Percentiles rank a stretch among this genome's conserved stretches.
These are phyloP conservation scores for Avena sativa DNA, from an alignment of 176 grass and related monocot species.

Conservation along the genomic window DNA sequence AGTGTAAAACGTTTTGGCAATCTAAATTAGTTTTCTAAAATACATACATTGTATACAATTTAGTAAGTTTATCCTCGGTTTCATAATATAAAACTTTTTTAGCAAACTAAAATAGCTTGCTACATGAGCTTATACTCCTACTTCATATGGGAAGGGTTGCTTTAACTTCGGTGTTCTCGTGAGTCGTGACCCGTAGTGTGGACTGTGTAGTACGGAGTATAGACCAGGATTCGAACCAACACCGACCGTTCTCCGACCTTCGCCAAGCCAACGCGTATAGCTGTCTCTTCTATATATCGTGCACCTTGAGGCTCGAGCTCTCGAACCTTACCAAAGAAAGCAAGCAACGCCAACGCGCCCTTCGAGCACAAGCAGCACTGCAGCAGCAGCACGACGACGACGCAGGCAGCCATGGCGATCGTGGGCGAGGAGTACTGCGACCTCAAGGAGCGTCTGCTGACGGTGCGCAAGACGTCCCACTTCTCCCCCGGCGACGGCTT, in stretches of 20 bases:
- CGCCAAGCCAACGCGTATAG: background rate
- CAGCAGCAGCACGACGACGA: background rate
- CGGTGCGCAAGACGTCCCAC: conserved; percentile 92
- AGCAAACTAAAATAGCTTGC: no score
- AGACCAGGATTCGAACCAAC: no score
- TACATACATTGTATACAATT: no score
- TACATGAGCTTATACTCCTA: no score
- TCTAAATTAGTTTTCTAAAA: no score
- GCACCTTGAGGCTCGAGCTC: background rate
- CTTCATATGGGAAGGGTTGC: no score
- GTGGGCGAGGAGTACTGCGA: conserved; percentile 78
- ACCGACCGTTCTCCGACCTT: background rate
- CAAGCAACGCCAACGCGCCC: background rate
- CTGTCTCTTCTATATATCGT: background rate
- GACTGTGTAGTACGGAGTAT: no score
- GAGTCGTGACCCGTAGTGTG: no score
- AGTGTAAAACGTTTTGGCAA: no score
- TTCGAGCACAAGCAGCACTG: background rate
- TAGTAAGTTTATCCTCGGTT: no score
- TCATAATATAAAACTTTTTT: no score
- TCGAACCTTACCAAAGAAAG: background rate
- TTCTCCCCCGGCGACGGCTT: conserved; percentile 88
- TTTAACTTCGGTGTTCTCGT: no score
- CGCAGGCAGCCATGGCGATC: conserved; percentile 32
- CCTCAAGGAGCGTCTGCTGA: conserved; percentile 70